A percentile compares a stretch with the other conserved stretches of the same genome.
Evolutionary conservation across 2,329 filamentous ascomycete genomes (phyloP).

Genomic region (Dryadomyces sulphureus): DNA sequence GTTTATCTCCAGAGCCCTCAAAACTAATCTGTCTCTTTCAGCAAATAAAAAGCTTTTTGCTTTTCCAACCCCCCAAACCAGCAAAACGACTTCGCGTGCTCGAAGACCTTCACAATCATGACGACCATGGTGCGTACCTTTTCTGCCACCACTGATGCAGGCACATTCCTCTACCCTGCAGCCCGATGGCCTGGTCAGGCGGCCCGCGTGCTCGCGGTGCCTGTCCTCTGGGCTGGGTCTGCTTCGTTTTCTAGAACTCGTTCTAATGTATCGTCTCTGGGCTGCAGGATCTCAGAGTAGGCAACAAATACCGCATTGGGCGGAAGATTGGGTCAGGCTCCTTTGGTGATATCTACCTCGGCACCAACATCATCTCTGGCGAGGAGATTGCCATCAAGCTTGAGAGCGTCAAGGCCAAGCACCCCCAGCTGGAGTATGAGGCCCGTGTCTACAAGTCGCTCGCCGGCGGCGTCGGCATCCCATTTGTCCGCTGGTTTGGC

Average conservation of each 20-base stretch:
- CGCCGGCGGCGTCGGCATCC: slow-evolving; percentile 92
- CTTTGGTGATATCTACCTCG: slow-evolving; percentile 97
- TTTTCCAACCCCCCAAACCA: not conserved
- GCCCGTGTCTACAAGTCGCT: slow-evolving; percentile 84
- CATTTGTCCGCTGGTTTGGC: slow-evolving; percentile 98
- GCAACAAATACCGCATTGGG: slow-evolving; percentile 99
- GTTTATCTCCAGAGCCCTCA: not conserved
- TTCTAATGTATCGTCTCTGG: too few relatives aligned
- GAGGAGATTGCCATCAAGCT: slow-evolving; percentile 99
- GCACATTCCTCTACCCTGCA: not conserved
- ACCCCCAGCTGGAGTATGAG: slow-evolving; percentile 97
- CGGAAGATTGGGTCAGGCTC: slow-evolving; percentile 96
- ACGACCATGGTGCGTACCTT: slow-evolving; percentile 33
- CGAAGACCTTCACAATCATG: slow-evolving; percentile 21
- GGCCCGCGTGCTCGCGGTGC: not conserved
- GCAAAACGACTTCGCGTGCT: slow-evolving; percentile 9
- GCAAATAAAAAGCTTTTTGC: not conserved
- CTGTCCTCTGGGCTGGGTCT: too few relatives aligned
- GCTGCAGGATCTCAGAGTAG: slow-evolving; percentile 87
- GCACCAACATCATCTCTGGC: slow-evolving; percentile 98
- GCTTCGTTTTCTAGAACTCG: too few relatives aligned
- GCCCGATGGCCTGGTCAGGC: not conserved
- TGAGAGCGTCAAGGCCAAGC: slow-evolving; percentile 98
- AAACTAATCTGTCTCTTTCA: not conserved
- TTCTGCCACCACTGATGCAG: too few relatives aligned